Conservation (phyloP, 805 yeast species). For the Saccharomyces eubayanus region DNA sequence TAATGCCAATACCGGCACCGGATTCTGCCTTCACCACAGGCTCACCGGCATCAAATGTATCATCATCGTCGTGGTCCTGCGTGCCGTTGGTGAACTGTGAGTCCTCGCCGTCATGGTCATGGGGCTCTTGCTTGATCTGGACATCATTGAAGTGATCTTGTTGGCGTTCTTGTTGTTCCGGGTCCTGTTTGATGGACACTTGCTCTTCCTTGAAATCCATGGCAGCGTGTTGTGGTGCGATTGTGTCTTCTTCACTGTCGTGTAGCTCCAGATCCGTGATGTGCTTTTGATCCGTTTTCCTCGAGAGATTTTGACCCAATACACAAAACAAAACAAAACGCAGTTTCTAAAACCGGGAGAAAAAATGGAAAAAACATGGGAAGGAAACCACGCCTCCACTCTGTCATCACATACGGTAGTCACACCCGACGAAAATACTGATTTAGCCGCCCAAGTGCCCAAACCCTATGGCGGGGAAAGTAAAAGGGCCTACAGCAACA, state of each 20-base stretch:
- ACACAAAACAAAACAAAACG: not conserved
- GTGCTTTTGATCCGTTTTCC: not conserved
- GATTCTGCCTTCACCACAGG: not conserved
- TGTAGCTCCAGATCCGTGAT: not conserved
- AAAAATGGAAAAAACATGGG: not conserved
- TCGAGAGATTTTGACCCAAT: not conserved
- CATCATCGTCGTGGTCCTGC: not conserved
- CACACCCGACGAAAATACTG: not conserved
- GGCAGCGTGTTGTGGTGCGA: not conserved
- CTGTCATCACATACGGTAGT: not conserved
- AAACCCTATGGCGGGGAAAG: not conserved
- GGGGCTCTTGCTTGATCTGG: not conserved
- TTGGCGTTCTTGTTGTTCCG: not conserved
- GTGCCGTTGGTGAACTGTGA: not conserved
- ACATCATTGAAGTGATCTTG: not conserved
- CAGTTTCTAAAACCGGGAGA: not conserved
- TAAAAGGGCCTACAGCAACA: not conserved
- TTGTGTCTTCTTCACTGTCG: not conserved
- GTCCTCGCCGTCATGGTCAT: not conserved
- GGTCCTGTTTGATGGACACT: not conserved
- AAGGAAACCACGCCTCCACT: not conserved
- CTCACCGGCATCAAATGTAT: not conserved
- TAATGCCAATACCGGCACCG: not conserved
- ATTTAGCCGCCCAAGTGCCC: not conserved
- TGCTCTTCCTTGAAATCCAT: not conserved